These are phyloP conservation scores for Sechiopsis laciniata DNA, from an alignment of 306 rosid genomes.

Conservation along the genomic window DNA sequence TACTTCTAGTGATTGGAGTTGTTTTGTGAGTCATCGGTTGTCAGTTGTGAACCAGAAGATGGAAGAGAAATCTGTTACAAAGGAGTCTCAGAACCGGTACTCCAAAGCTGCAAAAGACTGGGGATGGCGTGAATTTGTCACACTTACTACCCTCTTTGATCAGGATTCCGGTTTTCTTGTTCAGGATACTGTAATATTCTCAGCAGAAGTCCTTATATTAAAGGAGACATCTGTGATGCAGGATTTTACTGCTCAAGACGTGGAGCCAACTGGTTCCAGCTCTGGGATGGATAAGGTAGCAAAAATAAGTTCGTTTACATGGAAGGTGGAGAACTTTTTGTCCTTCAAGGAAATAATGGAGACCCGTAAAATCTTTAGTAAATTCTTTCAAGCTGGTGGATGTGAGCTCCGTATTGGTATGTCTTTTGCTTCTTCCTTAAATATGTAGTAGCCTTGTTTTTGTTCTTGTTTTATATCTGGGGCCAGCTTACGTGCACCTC, in stretches of 20 bases:
- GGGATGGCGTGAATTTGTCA: conserved; percentile 99
- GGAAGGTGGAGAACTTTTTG: conserved; percentile 98
- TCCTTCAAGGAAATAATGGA: conserved; percentile 98
- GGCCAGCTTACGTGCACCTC: too few relatives aligned
- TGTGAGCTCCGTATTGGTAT: conserved; percentile 98
- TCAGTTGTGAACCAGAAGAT: conserved; percentile 86
- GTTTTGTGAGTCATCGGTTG: conserved; percentile 95
- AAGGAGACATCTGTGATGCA: conserved; percentile 90
- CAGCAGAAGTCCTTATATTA: conserved; percentile 95
- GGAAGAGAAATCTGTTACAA: conserved; percentile 94
- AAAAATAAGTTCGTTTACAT: conserved; percentile 77
- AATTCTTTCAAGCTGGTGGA: conserved; percentile 99
- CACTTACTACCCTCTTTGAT: conserved; percentile 96
- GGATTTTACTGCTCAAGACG: conserved; percentile 61
- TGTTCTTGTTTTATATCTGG: too few relatives aligned
- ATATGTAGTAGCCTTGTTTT: conserved; percentile 21
- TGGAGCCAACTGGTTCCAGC: conserved; percentile 42
- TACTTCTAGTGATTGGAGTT: conserved; percentile 97
- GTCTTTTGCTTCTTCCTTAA: conserved; percentile 30
- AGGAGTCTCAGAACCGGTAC: conserved; percentile 99
- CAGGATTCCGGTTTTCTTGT: conserved; percentile 98
- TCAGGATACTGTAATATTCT: conserved; percentile 91
- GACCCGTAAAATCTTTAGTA: conserved; percentile 94
- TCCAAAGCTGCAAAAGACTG: conserved; percentile 99
- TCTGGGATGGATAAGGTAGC: conserved; percentile 42